Evolutionary conservation across 495 filamentous ascomycete genomes (phyloP).

Genomic region (Immersiella caudata): DNA sequence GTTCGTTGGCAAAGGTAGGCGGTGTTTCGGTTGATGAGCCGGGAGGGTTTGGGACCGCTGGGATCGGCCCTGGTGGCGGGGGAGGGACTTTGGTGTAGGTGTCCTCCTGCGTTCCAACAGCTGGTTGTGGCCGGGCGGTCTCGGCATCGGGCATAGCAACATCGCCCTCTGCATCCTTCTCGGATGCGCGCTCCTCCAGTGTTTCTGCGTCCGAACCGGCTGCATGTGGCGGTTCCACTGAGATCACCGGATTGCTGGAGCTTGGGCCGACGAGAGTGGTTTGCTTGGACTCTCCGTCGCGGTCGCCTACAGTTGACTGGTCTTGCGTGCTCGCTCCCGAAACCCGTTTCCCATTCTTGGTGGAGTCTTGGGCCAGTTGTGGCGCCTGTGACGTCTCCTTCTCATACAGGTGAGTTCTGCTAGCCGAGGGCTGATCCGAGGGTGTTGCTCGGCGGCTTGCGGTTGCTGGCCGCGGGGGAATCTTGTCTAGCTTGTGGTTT

Average conservation of each 20-base stretch:
- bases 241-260: conserved; percentile 45
- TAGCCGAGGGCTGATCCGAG: conserved; percentile 57
- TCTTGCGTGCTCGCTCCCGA: conserved; percentile 49
- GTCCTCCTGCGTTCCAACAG: conserved; percentile 35
- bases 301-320: conserved; percentile 46
- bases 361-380: conserved; percentile 35
- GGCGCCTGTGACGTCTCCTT: conserved; percentile 43
- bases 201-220: conserved; percentile 27
- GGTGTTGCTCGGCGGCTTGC: conserved; percentile 57
- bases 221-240: conserved; percentile 46
- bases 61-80: conserved; percentile 59
- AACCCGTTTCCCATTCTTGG: conserved; percentile 45
- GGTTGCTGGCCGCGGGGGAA: conserved; percentile 55
- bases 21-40: conserved; percentile 32
- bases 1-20: conserved; percentile 40
- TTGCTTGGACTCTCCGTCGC: conserved; percentile 52
- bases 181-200: conserved; percentile 32
- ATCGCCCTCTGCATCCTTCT: conserved; percentile 59
- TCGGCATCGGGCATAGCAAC: conserved; percentile 65
- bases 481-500: conserved; percentile 64
- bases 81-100: conserved; percentile 55
- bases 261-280: conserved; percentile 44
- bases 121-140: conserved; percentile 24
- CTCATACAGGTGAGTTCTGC: conserved; percentile 50
- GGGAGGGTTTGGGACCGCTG: conserved; percentile 35